phyloP scores from a whole-genome alignment of 768 basidiomycete species.

The Royoungia palumana region DNA sequence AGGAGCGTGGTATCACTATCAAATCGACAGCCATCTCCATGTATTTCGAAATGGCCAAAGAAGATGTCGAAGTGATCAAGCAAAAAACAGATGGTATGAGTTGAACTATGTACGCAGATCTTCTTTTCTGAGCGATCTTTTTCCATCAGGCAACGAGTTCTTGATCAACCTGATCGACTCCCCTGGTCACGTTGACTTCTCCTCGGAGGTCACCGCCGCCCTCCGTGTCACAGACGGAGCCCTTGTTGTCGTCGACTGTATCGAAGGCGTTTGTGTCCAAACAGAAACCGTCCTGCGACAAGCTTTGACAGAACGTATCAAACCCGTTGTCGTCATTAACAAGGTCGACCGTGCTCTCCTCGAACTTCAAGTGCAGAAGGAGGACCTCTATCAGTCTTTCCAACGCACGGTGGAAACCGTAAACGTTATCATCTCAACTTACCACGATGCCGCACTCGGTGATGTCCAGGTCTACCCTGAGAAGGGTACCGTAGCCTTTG shows the following conservation, averaged over 20 bases:
- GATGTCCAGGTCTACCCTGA: slow-evolving; percentile 99
- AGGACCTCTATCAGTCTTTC: slow-evolving; percentile 97
- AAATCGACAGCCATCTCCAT: slow-evolving; percentile 99
- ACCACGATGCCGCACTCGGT: slow-evolving; percentile 89
- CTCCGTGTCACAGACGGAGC: slow-evolving; percentile 99
- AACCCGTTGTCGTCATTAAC: slow-evolving; percentile 99
- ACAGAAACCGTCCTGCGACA: slow-evolving; percentile 99
- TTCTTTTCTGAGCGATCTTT: slow-evolving; percentile 1
- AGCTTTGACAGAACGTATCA: slow-evolving; percentile 96
- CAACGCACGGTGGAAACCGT: slow-evolving; percentile 95
- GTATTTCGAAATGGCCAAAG: slow-evolving; percentile 96
- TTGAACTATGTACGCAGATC: slow-evolving; percentile 5
- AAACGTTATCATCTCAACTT: slow-evolving; percentile 98
- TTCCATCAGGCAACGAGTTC: slow-evolving; percentile 76
- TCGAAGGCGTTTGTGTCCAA: slow-evolving; percentile 99
- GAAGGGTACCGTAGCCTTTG: slow-evolving; percentile 97
- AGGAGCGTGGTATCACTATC: slow-evolving; percentile 99
- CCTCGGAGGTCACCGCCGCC: slow-evolving; percentile 98
- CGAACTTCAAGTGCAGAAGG: slow-evolving; percentile 96
- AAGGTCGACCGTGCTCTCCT: slow-evolving; percentile 99
- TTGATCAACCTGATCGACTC: slow-evolving; percentile 99
- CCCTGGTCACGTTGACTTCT: slow-evolving; percentile 99
- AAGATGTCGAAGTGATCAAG: slow-evolving; percentile 78
- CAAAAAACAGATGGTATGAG: slow-evolving; percentile 87
- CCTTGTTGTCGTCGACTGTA: slow-evolving; percentile 98